Evolutionary conservation across 2,329 filamentous ascomycete species (phyloP), one percentile per base, ranked within the genome.

Genomic region (Aspergillus puulaauensis): DNA sequence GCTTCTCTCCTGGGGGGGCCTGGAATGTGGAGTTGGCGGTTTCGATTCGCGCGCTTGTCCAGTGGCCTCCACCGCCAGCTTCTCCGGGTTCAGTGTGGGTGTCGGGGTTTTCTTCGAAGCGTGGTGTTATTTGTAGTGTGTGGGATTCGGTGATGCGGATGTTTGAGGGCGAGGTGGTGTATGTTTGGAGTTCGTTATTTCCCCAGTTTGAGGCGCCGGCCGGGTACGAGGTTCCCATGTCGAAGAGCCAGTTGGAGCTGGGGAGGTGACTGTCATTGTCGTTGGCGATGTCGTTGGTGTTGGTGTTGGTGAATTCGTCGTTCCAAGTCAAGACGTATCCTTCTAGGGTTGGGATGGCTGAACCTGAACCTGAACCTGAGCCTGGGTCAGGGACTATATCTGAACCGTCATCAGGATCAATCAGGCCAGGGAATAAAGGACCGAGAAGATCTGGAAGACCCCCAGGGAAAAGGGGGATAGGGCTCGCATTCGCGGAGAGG

Each of bases 21-120:
- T 41, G 15, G 52, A 59, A 59, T 8, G 37, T 23, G 1, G 23
- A 31, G 11, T 19, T 24, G 7, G 14, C 31, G 8, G 57, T 59
- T 54, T 59, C 57, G 35, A 59, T 59, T n/a, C 57, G 57, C 1
- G 57, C 46, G 21, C 47, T 52, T 17, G 57, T 59, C 57, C 57
- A 59, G 3, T 46, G 37, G 7, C 39, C 31, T 41, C 1, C 39
- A 8, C 39, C n/a, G n/a, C n/a, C 21, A 21, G 4, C 35, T 39
- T 39, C 35, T 0, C 39, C 15, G 5, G 15, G 2, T 6, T 2
- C 4, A 3, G 6, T 39, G 2, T 11, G 2, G 21, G 41, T 46
- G 4, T 12, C 15, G 2, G 7, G 6, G 46, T 54, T 43, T 8
- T 11, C 2, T 3, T n/a, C 15, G 39, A 12, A 9, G n/a, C 46